Percentiles rank a stretch among this genome's conserved stretches.
Conservation (phyloP, 1,139 yeast genomes). For the Hanseniaspora uvarum region DNA sequence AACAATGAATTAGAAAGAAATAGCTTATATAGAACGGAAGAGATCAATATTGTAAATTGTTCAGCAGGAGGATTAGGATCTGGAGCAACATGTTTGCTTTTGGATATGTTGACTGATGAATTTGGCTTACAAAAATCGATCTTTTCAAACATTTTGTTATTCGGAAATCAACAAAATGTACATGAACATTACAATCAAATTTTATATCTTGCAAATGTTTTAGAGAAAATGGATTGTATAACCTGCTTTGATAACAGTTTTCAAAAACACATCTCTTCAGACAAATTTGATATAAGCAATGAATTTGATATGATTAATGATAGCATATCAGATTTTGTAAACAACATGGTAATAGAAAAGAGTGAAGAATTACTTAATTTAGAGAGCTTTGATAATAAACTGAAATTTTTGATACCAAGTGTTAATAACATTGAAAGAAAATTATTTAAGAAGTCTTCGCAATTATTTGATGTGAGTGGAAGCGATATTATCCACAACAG, state of each 20-base stretch:
- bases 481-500: neutral
- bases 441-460: conserved; percentile 2
- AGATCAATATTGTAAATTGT: conserved; percentile 9
- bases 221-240: conserved; percentile 5
- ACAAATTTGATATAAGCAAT: neutral
- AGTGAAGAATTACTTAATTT: conserved; percentile 8
- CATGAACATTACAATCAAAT: conserved; percentile 14
- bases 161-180: conserved; percentile 12
- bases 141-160: conserved; percentile 8
- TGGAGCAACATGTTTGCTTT: neutral
- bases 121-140: conserved; percentile 6
- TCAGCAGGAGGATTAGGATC: conserved; percentile 15
- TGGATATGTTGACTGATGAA: conserved; percentile 1
- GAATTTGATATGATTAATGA: conserved; percentile 5
- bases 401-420: conserved; percentile 14
- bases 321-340: neutral
- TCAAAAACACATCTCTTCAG: neutral
- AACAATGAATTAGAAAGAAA: conserved; percentile 1
- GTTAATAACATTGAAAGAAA: neutral
- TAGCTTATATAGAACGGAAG: neutral
- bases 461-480: conserved; percentile 1
- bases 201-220: conserved; percentile 7
- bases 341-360: neutral
- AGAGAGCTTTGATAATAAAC: neutral
- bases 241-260: conserved; percentile 15